Evolutionary conservation across 1,139 yeast genomes (phyloP), one percentile per base, ranked within the genome.

Genomic region (Yamadazyma pseudoaaseri): DNA sequence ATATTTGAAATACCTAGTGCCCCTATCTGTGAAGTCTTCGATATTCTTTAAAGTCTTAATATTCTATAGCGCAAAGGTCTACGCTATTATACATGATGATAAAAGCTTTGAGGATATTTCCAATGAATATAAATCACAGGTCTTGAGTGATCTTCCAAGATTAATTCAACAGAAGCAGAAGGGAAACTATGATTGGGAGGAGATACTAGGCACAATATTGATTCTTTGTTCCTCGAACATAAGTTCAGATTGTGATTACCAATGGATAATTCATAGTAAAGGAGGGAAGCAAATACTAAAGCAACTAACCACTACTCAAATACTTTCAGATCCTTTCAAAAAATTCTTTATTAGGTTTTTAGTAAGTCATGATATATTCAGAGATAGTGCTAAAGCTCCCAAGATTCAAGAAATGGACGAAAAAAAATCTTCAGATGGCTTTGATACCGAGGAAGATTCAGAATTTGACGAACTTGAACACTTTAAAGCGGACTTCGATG

Each of bases 361-460:
- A 38, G 52, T 62, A 5, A 49, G 62, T 14, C 70, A 65, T 42
- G 71, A 65, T 36, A 62, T 65, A 2, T 60, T 65, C 65, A 65
- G 68, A 7, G 65, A 62, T 35, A 64, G 70, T 1, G 65, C 63
- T 1, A 29, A 17, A 3, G 13, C 10, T 12, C 16, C 27, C 12
- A 26, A 26, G 20, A 26, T 26, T 13, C 9, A 4, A 4, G 15
- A 13, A 5, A 6, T 14, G 5, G n/a, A 26, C 3, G 27, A 26
- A 4, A 11, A 6, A 26, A 20, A 26, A n/a, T 7, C 9, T 4
- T 29, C 30, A 7, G 27, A 21, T 11, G 30, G 16, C 8, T 25
- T 16, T 9, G 25, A 10, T 11, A 22, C 11, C 8, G 34, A 33
- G 5, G 34, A 36, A 6, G 34, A 32, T 15, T 24, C 30, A 10